Evolutionary conservation across 768 basidiomycete species (phyloP).

Genomic region (Tephrocybe sp.): DNA sequence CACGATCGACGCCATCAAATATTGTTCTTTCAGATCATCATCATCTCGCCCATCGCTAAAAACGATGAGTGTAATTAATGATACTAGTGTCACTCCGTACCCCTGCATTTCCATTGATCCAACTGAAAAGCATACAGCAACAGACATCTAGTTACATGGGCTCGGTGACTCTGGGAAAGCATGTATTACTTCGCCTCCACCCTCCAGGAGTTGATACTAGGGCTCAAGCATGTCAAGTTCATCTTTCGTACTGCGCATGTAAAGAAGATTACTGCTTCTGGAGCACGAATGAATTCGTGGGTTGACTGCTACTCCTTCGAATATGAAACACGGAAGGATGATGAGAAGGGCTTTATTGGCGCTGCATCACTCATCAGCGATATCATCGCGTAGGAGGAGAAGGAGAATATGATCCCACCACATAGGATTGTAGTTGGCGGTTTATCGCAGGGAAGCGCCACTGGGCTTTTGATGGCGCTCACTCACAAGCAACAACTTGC

Average conservation of each 20-base stretch:
- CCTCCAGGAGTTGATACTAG: slow-evolving; percentile 32
- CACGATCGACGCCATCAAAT: too few relatives aligned
- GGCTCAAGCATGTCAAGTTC: slow-evolving; percentile 65
- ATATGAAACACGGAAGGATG: slow-evolving; percentile 47
- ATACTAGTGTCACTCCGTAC: too few relatives aligned
- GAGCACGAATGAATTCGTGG: slow-evolving; percentile 55
- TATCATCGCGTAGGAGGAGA: slow-evolving; percentile 58
- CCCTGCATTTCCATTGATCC: too few relatives aligned
- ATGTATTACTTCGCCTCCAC: slow-evolving; percentile 54
- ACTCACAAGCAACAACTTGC: slow-evolving; percentile 50
- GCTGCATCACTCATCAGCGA: slow-evolving; percentile 50
- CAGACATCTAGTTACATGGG: too few relatives aligned
- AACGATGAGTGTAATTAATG: too few relatives aligned
- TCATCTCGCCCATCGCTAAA: too few relatives aligned
- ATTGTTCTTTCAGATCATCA: too few relatives aligned
- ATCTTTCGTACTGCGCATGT: slow-evolving; percentile 59
- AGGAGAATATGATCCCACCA: slow-evolving; percentile 51
- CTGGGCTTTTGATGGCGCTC: slow-evolving; percentile 57
- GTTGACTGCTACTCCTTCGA: slow-evolving; percentile 56
- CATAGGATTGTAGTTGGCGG: slow-evolving; percentile 72
- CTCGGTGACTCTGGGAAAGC: too few relatives aligned
- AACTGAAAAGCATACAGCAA: too few relatives aligned
- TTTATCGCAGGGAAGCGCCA: slow-evolving; percentile 68
- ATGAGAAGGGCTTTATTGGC: slow-evolving; percentile 51
- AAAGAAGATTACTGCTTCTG: slow-evolving; percentile 18